Conservation (phyloP, 257 asterid species). For the Solanum boliviense region DNA sequence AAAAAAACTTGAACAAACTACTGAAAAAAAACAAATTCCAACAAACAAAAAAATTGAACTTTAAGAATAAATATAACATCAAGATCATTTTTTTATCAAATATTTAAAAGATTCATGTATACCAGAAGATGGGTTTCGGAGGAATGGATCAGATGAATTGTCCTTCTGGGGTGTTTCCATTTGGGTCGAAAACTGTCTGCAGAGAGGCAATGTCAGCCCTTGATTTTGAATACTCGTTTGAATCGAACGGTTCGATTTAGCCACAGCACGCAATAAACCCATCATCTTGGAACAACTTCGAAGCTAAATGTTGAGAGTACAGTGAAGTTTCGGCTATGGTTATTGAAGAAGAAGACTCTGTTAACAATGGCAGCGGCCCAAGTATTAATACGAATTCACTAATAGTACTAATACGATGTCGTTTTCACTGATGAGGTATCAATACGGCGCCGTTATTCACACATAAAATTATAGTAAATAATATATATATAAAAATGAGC, state of each 20-base stretch:
- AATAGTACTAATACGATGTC: too few relatives aligned
- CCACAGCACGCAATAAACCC: background rate
- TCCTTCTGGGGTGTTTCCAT: background rate
- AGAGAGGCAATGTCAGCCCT: background rate
- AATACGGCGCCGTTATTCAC: background rate
- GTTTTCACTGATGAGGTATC: background rate
- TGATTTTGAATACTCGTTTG: background rate
- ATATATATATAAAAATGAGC: too few relatives aligned
- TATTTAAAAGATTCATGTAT: background rate
- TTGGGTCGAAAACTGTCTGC: conserved; percentile 6
- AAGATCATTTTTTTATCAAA: background rate
- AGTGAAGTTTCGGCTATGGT: background rate
- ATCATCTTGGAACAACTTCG: background rate
- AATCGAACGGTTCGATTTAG: background rate
- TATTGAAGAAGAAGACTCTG: background rate
- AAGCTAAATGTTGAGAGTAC: background rate
- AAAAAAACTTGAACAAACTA: background rate
- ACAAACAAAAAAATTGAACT: background rate
- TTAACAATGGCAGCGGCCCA: background rate
- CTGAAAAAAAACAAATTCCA: background rate
- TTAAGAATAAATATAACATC: background rate
- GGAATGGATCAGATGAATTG: background rate
- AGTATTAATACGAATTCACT: too few relatives aligned
- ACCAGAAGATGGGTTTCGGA: background rate
- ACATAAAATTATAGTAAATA: too few relatives aligned